Percentiles rank a stretch among this genome's conserved stretches.
Evolutionary conservation across 306 rosid genomes (phyloP).

Genomic region (Fragaria nilgerrensis): DNA sequence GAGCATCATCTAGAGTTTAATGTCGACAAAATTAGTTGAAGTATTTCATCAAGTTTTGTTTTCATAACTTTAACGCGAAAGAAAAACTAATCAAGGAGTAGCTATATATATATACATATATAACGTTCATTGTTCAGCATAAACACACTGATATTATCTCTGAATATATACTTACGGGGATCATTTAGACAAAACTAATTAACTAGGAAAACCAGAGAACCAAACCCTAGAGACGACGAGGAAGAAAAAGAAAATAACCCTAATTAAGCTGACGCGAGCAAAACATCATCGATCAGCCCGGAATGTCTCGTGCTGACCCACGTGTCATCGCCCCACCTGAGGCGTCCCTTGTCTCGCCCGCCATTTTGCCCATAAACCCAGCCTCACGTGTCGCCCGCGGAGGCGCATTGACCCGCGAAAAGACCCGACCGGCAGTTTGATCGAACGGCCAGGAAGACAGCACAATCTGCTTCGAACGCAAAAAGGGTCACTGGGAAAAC

Average conservation of each 20-base stretch:
- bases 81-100: too few relatives aligned
- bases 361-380: constrained; percentile 7
- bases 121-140: too few relatives aligned
- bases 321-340: constrained; percentile 23
- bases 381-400: constrained; percentile 26
- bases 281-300: constrained; percentile 2
- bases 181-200: background rate
- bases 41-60: background rate
- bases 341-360: constrained; percentile 12
- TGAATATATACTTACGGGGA: background rate
- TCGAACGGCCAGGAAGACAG: constrained; percentile 28
- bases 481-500: background rate
- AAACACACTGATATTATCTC: too few relatives aligned
- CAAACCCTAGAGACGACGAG: background rate
- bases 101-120: too few relatives aligned
- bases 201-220: background rate
- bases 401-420: constrained; percentile 35
- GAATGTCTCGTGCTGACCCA: background rate
- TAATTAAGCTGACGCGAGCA: constrained; percentile 1
- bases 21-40: background rate
- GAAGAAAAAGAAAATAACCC: background rate
- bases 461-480: constrained; percentile 1
- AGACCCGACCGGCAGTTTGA: constrained; percentile 41
- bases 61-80: too few relatives aligned
- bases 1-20: background rate